Conservation (phyloP, 768 basidiomycete species). For the Coprinopsis sp. region DNA sequence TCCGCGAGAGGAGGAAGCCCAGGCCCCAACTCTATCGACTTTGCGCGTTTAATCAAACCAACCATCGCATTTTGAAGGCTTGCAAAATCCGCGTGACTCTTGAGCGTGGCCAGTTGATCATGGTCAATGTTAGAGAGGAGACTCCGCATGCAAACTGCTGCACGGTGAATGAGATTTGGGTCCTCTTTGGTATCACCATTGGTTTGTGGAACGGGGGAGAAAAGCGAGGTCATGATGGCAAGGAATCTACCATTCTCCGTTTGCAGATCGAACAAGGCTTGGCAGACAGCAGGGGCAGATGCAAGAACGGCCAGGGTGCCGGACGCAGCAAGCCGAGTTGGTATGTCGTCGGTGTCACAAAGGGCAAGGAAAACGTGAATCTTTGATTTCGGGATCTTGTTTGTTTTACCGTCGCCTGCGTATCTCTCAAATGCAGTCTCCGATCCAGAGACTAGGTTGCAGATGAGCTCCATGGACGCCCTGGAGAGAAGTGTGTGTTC, state of each 20-base stretch:
- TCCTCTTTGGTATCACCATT: conserved; percentile 34
- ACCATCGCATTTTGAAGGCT: conserved; percentile 54
- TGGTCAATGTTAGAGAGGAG: conserved; percentile 43
- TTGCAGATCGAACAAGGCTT: conserved; percentile 58
- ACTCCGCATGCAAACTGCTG: conserved; percentile 69
- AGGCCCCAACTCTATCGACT: conserved; percentile 26
- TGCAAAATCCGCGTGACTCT: conserved; percentile 45
- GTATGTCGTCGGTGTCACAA: conserved; percentile 79
- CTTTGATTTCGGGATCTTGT: conserved; percentile 48
- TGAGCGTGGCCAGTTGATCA: conserved; percentile 36
- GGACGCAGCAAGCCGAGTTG: conserved; percentile 84
- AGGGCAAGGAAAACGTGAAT: conserved; percentile 81
- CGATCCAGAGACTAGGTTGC: conserved; percentile 81
- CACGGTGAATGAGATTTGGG: conserved; percentile 72
- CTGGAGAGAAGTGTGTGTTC: conserved; percentile 79
- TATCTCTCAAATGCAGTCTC: conserved; percentile 75
- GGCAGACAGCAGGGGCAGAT: conserved; percentile 54
- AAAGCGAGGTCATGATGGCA: conserved; percentile 54
- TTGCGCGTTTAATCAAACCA: conserved; percentile 40
- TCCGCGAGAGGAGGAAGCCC: conserved; percentile 49
- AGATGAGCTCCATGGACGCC: conserved; percentile 86
- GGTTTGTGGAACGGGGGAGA: conserved; percentile 20
- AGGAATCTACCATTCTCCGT: conserved; percentile 59
- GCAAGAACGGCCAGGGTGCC: conserved; percentile 86
- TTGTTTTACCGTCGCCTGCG: conserved; percentile 39